Conservation (phyloP, 805 yeast species). For the Candida chilensis region DNA sequence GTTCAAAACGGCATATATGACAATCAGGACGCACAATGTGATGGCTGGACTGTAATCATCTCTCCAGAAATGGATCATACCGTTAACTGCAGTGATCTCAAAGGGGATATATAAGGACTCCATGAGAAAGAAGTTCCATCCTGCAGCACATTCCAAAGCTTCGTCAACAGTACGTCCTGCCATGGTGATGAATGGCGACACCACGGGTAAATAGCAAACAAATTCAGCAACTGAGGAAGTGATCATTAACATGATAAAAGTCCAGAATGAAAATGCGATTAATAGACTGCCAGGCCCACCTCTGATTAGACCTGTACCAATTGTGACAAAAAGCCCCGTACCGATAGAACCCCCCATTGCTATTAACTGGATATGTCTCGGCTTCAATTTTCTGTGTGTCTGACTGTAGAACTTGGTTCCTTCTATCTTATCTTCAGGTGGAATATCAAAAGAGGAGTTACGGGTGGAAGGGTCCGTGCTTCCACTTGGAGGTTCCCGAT, state of each 20-base stretch:
- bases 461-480: too few relatives aligned
- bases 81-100: constrained; percentile 40
- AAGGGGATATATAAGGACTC: constrained; percentile 37
- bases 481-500: too few relatives aligned
- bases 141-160: constrained; percentile 21
- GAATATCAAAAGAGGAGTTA: too few relatives aligned
- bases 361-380: constrained; percentile 26
- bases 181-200: constrained; percentile 24
- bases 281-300: constrained; percentile 26
- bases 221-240: constrained; percentile 24
- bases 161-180: constrained; percentile 27
- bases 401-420: too few relatives aligned
- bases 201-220: constrained; percentile 24
- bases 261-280: constrained; percentile 20
- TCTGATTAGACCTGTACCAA: constrained; percentile 18
- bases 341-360: constrained; percentile 33
- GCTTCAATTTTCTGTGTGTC: constrained; percentile 18
- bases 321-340: constrained; percentile 24
- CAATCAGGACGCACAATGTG: constrained; percentile 31
- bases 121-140: constrained; percentile 30
- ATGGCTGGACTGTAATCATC: constrained; percentile 39
- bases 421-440: too few relatives aligned
- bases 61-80: constrained; percentile 46
- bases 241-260: constrained; percentile 16
- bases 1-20: constrained; percentile 30